Conservation (phyloP, 768 basidiomycete species). For the Mycena albidolilacea region DNA sequence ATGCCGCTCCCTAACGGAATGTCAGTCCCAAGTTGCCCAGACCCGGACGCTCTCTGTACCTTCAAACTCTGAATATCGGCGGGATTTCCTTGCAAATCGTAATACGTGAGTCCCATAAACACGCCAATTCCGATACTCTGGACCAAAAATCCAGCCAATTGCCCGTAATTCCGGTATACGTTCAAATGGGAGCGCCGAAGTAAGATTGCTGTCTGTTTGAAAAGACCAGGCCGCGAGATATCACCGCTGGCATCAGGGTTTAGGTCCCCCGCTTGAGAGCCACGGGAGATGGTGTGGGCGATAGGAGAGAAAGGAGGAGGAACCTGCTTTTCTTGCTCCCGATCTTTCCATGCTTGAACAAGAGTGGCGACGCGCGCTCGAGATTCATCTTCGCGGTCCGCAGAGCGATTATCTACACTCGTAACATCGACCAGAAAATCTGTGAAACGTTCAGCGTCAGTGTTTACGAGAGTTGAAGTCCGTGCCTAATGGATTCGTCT, state of each 20-base stretch:
- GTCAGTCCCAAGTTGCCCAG: conserved; percentile 43
- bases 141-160: conserved; percentile 43
- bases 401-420: conserved; percentile 56
- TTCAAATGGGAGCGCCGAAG: conserved; percentile 39
- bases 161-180: conserved; percentile 43
- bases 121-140: conserved; percentile 43
- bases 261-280: conserved; percentile 20
- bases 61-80: conserved; percentile 45
- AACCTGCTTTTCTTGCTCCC: conserved; percentile 9
- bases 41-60: conserved; percentile 14
- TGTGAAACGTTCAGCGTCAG: conserved; percentile 51
- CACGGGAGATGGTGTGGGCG: conserved; percentile 37
- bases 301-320: conserved; percentile 27
- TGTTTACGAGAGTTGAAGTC: neutral
- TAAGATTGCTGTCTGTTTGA: conserved; percentile 41
- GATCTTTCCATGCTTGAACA: conserved; percentile 52
- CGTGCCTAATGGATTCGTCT: conserved; percentile 58
- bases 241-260: conserved; percentile 18
- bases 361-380: conserved; percentile 50
- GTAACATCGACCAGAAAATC: conserved; percentile 51
- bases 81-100: conserved; percentile 49
- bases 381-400: conserved; percentile 53
- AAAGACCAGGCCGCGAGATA: conserved; percentile 33
- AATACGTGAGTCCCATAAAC: conserved; percentile 56
- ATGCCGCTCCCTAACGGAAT: conserved; percentile 49